Evolutionary conservation across 2,329 filamentous ascomycete genomes (phyloP).

Genomic region (Trichoderma semiorbis): DNA sequence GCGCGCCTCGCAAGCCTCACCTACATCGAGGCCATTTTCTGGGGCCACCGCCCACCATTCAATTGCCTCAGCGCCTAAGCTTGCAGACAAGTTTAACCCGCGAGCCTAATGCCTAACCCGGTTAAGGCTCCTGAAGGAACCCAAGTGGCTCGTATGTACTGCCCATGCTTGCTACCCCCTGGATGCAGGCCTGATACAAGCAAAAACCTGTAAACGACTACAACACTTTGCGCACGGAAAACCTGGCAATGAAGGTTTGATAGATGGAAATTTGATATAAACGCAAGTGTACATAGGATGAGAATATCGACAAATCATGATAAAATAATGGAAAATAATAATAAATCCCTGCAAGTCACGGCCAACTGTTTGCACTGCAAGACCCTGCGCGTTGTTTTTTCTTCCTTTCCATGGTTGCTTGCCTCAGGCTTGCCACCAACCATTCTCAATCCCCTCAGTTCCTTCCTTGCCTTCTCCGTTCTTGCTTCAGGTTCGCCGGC

Average conservation of each 20-base stretch:
- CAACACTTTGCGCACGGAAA: neutral
- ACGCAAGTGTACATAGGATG: no score
- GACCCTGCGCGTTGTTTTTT: neutral
- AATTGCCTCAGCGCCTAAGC: slow-evolving; percentile 7
- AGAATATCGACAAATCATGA: no score
- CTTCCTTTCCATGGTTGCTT: neutral
- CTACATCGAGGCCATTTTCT: neutral
- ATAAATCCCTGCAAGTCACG: neutral
- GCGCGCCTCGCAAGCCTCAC: slow-evolving; percentile 11
- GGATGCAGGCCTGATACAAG: neutral
- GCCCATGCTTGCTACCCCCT: neutral
- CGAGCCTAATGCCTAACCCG: slow-evolving; percentile 4
- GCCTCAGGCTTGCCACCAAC: neutral
- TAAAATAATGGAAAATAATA: neutral
- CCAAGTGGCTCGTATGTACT: neutral
- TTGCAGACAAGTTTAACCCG: slow-evolving; percentile 11
- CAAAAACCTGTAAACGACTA: neutral
- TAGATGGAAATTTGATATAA: neutral
- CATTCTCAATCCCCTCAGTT: neutral
- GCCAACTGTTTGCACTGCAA: neutral
- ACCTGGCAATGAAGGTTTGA: neutral
- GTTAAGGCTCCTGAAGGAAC: neutral
- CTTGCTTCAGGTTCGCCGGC: slow-evolving; percentile 17
- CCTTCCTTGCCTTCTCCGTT: neutral
- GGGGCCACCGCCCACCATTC: neutral